phyloP scores from a whole-genome alignment of 495 filamentous ascomycete genomes.

The Hyaloscypha finlandica region DNA sequence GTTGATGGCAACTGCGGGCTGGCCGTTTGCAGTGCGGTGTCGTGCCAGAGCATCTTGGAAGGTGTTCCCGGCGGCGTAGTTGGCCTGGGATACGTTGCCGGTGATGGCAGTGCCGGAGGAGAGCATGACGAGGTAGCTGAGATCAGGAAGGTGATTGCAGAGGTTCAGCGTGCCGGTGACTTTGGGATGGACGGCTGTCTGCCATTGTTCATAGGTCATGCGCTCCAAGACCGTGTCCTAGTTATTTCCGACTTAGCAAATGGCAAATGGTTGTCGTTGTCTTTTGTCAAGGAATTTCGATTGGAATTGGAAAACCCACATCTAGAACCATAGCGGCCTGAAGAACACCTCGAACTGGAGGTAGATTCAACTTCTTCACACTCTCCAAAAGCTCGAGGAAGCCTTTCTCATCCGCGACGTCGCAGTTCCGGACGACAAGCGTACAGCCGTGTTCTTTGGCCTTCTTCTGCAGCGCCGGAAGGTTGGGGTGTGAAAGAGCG shows the following conservation, averaged over 20 bases:
- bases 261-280: too few species aligned
- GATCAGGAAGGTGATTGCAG: constrained; percentile 47
- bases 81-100: constrained; percentile 61
- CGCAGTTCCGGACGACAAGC: constrained; percentile 37
- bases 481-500: constrained; percentile 38
- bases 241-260: too few species aligned
- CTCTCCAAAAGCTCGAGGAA: constrained; percentile 20
- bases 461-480: constrained; percentile 18
- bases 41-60: constrained; percentile 58
- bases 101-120: constrained; percentile 61
- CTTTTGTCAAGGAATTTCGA: too few species aligned
- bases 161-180: constrained; percentile 58
- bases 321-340: constrained; percentile 55
- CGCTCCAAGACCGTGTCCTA: constrained; percentile 58
- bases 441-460: constrained; percentile 26
- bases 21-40: constrained; percentile 45
- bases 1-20: constrained; percentile 53
- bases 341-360: constrained; percentile 54
- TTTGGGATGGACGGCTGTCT: constrained; percentile 52
- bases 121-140: constrained; percentile 70
- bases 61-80: constrained; percentile 66
- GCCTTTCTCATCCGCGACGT: constrained; percentile 37
- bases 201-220: constrained; percentile 52
- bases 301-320: too few species aligned
- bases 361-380: constrained; percentile 33